Conservation (phyloP, 441 rosid genomes). For the Kokia cookei region DNA sequence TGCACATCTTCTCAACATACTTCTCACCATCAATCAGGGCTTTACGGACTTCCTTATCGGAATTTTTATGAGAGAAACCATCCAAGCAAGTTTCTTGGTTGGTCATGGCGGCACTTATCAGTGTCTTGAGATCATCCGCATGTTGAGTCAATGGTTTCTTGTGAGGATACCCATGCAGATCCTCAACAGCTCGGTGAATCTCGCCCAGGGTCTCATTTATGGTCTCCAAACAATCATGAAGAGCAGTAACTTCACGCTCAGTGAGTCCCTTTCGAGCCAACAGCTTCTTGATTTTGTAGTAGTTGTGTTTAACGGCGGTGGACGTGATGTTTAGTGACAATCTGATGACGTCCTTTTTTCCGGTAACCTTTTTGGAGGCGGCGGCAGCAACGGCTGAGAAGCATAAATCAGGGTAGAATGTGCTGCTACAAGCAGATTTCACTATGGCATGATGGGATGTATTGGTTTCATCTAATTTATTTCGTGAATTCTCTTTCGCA, state of each 20-base stretch:
- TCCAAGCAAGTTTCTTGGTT: conserved; percentile 82
- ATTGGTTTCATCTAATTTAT: background rate
- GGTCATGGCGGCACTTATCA: conserved; percentile 74
- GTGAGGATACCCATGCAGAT: conserved; percentile 49
- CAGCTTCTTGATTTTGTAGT: conserved; percentile 43
- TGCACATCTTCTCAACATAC: conserved; percentile 65
- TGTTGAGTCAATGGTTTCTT: conserved; percentile 45
- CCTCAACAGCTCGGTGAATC: conserved; percentile 44
- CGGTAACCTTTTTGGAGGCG: conserved; percentile 17
- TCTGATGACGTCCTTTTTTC: conserved; percentile 57
- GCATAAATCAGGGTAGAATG: conserved; percentile 56
- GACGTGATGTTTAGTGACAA: conserved; percentile 48
- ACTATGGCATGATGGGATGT: conserved; percentile 32
- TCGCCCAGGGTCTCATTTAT: conserved; percentile 68
- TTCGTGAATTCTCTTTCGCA: conserved; percentile 37
- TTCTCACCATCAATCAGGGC: conserved; percentile 33
- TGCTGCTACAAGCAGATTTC: conserved; percentile 50
- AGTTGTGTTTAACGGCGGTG: conserved; percentile 46
- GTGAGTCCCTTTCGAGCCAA: conserved; percentile 25
- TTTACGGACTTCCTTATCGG: conserved; percentile 47
- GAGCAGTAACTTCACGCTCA: conserved; percentile 49
- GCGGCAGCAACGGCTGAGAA: conserved; percentile 36
- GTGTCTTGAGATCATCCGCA: conserved; percentile 59
- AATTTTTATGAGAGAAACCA: conserved; percentile 58
- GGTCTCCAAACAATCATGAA: conserved; percentile 73